phyloP scores from a whole-genome alignment of 495 filamentous ascomycete genomes.

The Extremus antarcticus region DNA sequence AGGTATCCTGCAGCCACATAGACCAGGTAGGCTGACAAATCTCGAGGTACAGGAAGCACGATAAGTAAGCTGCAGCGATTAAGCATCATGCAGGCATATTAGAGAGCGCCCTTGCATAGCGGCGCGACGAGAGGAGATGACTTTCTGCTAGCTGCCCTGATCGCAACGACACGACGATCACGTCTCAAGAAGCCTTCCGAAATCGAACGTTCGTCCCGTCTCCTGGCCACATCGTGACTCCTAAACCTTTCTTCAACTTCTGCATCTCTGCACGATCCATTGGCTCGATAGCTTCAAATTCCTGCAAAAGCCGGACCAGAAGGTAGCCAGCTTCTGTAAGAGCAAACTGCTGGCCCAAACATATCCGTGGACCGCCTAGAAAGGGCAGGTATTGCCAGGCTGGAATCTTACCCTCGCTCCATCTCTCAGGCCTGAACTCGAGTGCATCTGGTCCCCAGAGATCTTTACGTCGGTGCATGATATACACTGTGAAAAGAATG shows the following conservation, averaged over 20 bases:
- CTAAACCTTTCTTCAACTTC: slow-evolving; percentile 9
- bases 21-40: no score
- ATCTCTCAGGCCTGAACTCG: slow-evolving; percentile 24
- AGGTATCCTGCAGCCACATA: no score
- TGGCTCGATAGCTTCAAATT: slow-evolving; percentile 18
- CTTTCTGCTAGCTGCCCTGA: no score
- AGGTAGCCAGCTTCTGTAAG: slow-evolving; percentile 14
- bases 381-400: slow-evolving; percentile 21
- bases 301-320: slow-evolving; percentile 16
- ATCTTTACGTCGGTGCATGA: slow-evolving; percentile 21
- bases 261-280: not conserved
- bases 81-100: no score
- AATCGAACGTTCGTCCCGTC: slow-evolving; percentile 18
- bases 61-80: no score
- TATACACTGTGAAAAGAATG: slow-evolving; percentile 12
- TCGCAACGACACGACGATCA: no score
- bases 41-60: no score
- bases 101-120: no score
- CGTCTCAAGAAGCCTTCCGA: slow-evolving; percentile 11
- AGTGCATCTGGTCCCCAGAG: slow-evolving; percentile 19
- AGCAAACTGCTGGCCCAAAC: slow-evolving; percentile 20
- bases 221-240: slow-evolving; percentile 15
- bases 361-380: slow-evolving; percentile 18
- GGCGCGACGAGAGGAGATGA: no score
- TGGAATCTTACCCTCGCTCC: slow-evolving; percentile 12